Evolutionary conservation across 345 rosid genomes (phyloP).

Genomic region (Pseudoturritis turrita): DNA sequence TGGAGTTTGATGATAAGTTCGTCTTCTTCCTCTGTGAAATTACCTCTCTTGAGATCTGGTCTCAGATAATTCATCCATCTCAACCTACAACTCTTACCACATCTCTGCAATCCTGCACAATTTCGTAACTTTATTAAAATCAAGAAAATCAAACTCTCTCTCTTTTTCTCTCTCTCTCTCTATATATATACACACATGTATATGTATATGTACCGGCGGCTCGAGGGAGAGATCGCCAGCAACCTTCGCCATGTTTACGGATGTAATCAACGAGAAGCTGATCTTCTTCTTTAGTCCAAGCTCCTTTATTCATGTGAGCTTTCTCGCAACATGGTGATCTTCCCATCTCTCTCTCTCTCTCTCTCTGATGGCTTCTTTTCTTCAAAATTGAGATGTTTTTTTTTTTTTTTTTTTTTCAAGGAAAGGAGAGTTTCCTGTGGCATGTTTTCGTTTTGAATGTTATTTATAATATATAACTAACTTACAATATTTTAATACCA

Average conservation of each 20-base stretch:
- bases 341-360: slow-evolving; percentile 55
- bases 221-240: slow-evolving; percentile 92
- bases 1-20: slow-evolving; percentile 78
- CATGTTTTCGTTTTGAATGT: slow-evolving; percentile 27
- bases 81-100: slow-evolving; percentile 83
- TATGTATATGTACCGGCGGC: slow-evolving; percentile 52
- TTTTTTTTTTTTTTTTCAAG: neutral
- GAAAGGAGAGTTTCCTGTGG: slow-evolving; percentile 19
- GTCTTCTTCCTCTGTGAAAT: slow-evolving; percentile 75
- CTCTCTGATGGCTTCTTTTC: neutral
- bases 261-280: slow-evolving; percentile 73
- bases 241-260: slow-evolving; percentile 81
- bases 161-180: neutral
- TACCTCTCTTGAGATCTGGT: slow-evolving; percentile 88
- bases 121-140: neutral
- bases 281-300: slow-evolving; percentile 96
- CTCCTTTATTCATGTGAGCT: slow-evolving; percentile 90
- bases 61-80: slow-evolving; percentile 69
- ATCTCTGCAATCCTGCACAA: slow-evolving; percentile 60
- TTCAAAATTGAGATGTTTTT: neutral
- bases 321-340: slow-evolving; percentile 89
- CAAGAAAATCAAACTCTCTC: neutral
- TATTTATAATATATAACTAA: slow-evolving; percentile 23
- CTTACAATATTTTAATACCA: slow-evolving; percentile 2
- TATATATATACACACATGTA: neutral